phyloP scores from a whole-genome alignment of 495 filamentous ascomycete genomes.

The Rusavskia elegans region DNA sequence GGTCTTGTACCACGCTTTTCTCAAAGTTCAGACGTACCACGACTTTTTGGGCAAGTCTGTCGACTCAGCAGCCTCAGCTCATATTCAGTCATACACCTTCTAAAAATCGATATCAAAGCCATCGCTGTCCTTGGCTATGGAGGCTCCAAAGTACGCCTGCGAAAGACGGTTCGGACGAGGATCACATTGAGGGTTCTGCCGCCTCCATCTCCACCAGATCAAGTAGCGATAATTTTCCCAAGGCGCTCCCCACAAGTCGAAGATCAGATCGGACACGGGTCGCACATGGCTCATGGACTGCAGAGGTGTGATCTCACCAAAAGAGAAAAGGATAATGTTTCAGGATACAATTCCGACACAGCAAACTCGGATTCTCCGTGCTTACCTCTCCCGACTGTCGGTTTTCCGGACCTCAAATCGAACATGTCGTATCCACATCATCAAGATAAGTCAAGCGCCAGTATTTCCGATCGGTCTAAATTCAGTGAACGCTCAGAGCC shows the following conservation, averaged over 20 bases:
- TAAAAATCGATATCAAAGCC: slow-evolving; percentile 7
- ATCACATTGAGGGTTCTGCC: slow-evolving; percentile 6
- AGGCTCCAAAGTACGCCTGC: background rate
- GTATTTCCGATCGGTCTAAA: background rate
- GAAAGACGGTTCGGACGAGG: slow-evolving; percentile 4
- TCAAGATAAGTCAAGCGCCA: background rate
- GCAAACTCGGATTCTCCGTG: too few relatives aligned
- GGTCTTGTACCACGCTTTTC: slow-evolving; percentile 9
- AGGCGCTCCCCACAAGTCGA: too few relatives aligned
- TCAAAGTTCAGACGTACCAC: background rate
- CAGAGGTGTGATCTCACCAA: too few relatives aligned
- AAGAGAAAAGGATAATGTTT: too few relatives aligned
- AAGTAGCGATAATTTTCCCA: background rate
- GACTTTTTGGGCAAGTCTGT: background rate
- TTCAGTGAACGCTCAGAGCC: background rate
- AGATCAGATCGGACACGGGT: too few relatives aligned
- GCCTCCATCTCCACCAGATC: background rate
- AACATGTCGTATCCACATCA: too few relatives aligned
- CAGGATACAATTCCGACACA: too few relatives aligned
- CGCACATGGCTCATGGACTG: too few relatives aligned
- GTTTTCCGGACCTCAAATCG: too few relatives aligned
- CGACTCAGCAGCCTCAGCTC: background rate
- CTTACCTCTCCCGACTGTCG: too few relatives aligned
- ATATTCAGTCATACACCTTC: background rate
- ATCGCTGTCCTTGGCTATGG: background rate